Percentiles rank a stretch among this genome's conserved stretches.
Evolutionary conservation across 352 stramenopile species (phyloP).

Genomic region (Halophytophthora polymorphica): DNA sequence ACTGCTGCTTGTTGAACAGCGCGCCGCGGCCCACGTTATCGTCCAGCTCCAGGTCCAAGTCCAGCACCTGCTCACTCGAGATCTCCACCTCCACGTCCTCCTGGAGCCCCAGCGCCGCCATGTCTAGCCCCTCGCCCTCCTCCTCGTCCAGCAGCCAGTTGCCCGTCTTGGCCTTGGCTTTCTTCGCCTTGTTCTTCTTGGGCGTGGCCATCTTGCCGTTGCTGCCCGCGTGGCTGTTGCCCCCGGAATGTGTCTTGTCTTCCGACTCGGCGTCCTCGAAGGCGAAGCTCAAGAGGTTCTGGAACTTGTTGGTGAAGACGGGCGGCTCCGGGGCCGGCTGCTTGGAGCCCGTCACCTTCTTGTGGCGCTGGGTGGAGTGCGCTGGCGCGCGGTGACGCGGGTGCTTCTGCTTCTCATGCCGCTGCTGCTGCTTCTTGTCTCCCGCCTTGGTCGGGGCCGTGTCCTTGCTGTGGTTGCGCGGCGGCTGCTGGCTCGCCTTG

Average conservation of each 20-base stretch:
- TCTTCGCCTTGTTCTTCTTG: constrained; percentile 7
- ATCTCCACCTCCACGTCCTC: constrained; percentile 20
- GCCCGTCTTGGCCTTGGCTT: constrained; percentile 7
- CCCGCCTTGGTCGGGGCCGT: constrained; percentile 2
- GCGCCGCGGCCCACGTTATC: constrained; percentile 24
- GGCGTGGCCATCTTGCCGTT: no score
- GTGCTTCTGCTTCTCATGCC: constrained; percentile 19
- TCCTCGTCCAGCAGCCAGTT: constrained; percentile 5
- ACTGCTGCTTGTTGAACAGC: constrained; percentile 30
- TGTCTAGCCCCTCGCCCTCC: constrained; percentile 26
- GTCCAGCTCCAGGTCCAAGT: constrained; percentile 38
- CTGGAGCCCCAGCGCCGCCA: constrained; percentile 54
- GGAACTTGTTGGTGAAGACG: constrained; percentile 83
- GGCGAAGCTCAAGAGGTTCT: constrained; percentile 77
- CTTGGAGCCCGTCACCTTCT: neutral
- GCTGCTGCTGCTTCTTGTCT: neutral
- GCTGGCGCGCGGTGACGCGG: neutral
- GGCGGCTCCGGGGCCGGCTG: constrained; percentile 18
- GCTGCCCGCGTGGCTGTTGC: no score
- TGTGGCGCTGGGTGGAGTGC: constrained; percentile 13
- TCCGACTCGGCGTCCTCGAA: constrained; percentile 42
- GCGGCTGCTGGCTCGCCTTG: constrained; percentile 10
- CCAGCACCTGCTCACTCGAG: constrained; percentile 35
- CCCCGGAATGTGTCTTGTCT: neutral
- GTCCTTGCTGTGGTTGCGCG: constrained; percentile 18